These are phyloP conservation scores for Alliaria petiolata DNA, from an alignment of 345 rosid genomes.

Conservation along the genomic window DNA sequence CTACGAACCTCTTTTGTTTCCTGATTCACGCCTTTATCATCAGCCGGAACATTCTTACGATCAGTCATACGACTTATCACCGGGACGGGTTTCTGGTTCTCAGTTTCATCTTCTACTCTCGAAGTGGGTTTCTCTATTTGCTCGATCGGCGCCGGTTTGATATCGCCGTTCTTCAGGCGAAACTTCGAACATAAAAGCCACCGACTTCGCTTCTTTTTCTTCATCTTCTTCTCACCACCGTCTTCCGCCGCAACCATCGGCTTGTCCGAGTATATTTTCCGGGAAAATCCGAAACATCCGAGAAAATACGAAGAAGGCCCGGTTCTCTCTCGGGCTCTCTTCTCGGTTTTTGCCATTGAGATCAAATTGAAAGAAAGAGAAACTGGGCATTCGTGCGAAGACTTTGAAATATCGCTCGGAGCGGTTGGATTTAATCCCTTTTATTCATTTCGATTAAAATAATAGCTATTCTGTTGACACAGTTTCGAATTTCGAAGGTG, in stretches of 20 bases:
- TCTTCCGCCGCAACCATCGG: background rate
- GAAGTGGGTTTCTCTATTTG: slow-evolving; percentile 15
- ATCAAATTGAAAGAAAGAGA: slow-evolving; percentile 14
- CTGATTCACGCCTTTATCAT: slow-evolving; percentile 8
- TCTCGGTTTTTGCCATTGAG: slow-evolving; percentile 34
- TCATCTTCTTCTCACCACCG: slow-evolving; percentile 2
- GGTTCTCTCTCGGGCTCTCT: slow-evolving; percentile 5
- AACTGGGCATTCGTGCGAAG: slow-evolving; percentile 22
- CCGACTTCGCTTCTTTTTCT: background rate
- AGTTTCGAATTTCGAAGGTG: too few relatives aligned
- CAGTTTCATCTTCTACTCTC: background rate
- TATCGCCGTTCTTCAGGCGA: slow-evolving; percentile 34
- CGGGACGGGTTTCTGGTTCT: slow-evolving; percentile 10
- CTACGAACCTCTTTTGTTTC: slow-evolving; percentile 1
- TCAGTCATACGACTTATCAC: slow-evolving; percentile 26
- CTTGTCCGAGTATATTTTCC: slow-evolving; percentile 18
- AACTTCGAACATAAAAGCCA: slow-evolving; percentile 30
- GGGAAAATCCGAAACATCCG: slow-evolving; percentile 45
- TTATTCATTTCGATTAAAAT: background rate
- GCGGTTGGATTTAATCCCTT: slow-evolving; percentile 31
- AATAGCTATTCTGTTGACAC: background rate
- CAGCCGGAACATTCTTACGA: slow-evolving; percentile 19
- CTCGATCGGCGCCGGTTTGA: slow-evolving; percentile 45
- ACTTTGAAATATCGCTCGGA: slow-evolving; percentile 29
- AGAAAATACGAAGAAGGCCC: slow-evolving; percentile 31